Conservation (phyloP, 2,329 filamentous ascomycete genomes). For the Dothidotthia symphoricarpi region DNA sequence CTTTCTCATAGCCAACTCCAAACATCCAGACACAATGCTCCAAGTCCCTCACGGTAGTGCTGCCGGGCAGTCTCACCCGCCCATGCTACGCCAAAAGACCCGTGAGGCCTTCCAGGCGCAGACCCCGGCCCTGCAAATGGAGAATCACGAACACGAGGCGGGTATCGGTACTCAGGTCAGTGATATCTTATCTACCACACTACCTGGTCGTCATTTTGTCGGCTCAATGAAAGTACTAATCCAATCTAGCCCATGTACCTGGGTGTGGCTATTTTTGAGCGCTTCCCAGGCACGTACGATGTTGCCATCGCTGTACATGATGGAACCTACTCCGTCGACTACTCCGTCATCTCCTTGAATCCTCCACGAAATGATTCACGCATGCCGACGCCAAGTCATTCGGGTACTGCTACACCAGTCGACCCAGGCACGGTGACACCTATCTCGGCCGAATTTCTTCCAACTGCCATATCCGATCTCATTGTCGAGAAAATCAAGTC, state of each 20-base stretch:
- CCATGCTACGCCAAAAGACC: conserved; percentile 20
- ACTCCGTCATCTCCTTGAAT: conserved; percentile 49
- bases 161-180: conserved; percentile 20
- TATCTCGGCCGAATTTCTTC: too few relatives aligned
- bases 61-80: conserved; percentile 5
- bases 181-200: neutral
- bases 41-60: too few relatives aligned
- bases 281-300: conserved; percentile 54
- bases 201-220: too few relatives aligned
- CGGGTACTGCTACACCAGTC: conserved; percentile 13
- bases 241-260: conserved; percentile 44
- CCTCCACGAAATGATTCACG: too few relatives aligned
- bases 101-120: conserved; percentile 27
- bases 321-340: conserved; percentile 72
- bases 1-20: too few relatives aligned
- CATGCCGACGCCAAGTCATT: neutral
- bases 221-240: neutral
- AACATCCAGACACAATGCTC: too few relatives aligned
- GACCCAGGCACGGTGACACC: conserved; percentile 7
- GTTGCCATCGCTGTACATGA: conserved; percentile 65
- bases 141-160: conserved; percentile 13
- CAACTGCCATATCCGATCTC: too few relatives aligned
- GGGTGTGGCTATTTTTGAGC: conserved; percentile 59
- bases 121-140: conserved; percentile 22
- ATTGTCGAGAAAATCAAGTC: conserved; percentile 56